Evolutionary conservation across 257 asterid species (phyloP), one percentile per base, ranked within the genome.

Genomic region (Henckelia pumila): DNA sequence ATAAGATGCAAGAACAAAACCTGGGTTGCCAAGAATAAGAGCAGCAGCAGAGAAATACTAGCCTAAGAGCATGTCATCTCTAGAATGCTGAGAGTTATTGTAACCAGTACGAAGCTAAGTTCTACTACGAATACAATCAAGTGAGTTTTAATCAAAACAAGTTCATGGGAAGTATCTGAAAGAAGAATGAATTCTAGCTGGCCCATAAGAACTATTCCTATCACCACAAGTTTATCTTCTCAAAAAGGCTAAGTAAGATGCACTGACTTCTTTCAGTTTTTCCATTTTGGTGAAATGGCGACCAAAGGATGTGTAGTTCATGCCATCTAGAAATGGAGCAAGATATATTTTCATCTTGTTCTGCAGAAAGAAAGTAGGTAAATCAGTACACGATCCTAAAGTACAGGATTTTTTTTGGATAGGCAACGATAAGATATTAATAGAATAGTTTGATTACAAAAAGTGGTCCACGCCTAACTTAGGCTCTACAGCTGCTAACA

Each of bases 251-350:
- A 56, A 33, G 73, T 59, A 70, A 44, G 56, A 68, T 68, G 32
- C 71, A 78, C 90, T 69, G 59, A 91, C 97, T 92, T 71, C 86
- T 82, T 83, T 77, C 66, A 91, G 82, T 80, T 88, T 94, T 49
- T 94, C 91, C 70, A 67, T 64, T 80, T 83, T 86, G 17, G 96
- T 94, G 75, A 94, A 94, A 78, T 94, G 99, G 66, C 96, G 91
- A 70, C 97, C 99, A 78, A 80, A 94, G 23, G 99, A 94, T 47
- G 96, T 94, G 77, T 94, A 91, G 60, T 96, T 95, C 83, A 69
- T 71, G 37, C 96, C 98, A 79, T 84, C 66, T 29, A 89, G 71
- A 80, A 92, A 85, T 55, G 98, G 96, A 73, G 96, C 78, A 77
- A 92, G 93, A 78, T 80, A 80, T 44, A 92, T 83, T 77, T 59